phyloP scores from a whole-genome alignment of 2,329 filamentous ascomycete genomes.

The Alternaria hordeiaustralica region DNA sequence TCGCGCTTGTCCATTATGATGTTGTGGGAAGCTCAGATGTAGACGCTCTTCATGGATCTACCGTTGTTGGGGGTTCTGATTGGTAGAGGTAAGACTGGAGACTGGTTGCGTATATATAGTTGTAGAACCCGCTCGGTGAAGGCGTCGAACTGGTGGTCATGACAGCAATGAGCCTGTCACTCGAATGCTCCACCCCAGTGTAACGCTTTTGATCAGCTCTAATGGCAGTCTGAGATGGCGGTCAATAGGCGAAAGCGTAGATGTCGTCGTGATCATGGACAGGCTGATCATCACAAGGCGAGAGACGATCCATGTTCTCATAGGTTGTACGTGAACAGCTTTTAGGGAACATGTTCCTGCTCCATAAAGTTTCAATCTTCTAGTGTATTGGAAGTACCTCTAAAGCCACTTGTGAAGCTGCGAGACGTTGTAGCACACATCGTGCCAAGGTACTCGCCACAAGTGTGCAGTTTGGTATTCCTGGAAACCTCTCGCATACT shows the following conservation, averaged over 20 bases:
- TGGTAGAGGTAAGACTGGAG: not conserved
- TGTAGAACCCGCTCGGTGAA: not conserved
- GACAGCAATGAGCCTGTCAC: not conserved
- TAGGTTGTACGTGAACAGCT: not conserved
- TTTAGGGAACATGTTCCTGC: not conserved
- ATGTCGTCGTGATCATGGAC: not conserved
- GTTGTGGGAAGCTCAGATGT: not conserved
- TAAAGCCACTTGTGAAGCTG: not conserved
- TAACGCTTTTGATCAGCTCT: not conserved
- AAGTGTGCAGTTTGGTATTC: too few species aligned
- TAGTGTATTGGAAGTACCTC: not conserved
- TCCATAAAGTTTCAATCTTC: not conserved
- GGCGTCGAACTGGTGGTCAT: not conserved
- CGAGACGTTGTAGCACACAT: not conserved
- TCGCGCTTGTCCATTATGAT: not conserved
- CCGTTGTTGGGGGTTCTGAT: not conserved
- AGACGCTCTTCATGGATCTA: fast-evolving
- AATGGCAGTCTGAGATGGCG: not conserved
- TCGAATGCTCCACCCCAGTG: not conserved
- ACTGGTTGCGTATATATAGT: not conserved
- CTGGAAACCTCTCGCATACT: not conserved
- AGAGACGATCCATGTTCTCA: not conserved
- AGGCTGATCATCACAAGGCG: not conserved
- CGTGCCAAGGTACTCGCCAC: not conserved
- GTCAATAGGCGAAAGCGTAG: not conserved